A percentile compares a stretch with the other conserved stretches of the same genome.
Evolutionary conservation across 371 early-diverging fungal genomes (phyloP).

Genomic region (Rhizopus sp.): DNA sequence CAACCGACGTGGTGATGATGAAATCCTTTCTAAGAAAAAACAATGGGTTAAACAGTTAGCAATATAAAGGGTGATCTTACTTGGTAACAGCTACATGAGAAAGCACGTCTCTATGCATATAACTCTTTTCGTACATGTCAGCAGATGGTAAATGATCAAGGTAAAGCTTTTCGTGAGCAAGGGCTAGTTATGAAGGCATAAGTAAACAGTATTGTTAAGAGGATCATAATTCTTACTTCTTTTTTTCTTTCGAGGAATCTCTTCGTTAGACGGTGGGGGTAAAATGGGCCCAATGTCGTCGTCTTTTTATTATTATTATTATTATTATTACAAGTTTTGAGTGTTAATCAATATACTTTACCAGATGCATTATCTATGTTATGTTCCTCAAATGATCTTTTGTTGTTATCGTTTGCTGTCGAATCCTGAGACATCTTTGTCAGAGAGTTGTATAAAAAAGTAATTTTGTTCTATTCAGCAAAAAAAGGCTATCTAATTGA

Average conservation of each 20-base stretch:
- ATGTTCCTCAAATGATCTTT: constrained; percentile 24
- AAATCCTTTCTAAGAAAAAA: constrained; percentile 74
- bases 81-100: constrained; percentile 75
- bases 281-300: constrained; percentile 47
- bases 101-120: constrained; percentile 94
- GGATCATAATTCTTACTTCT: constrained; percentile 27
- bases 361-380: constrained; percentile 22
- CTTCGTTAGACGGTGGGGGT: constrained; percentile 32
- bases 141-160: constrained; percentile 78
- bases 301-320: constrained; percentile 7
- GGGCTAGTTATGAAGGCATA: constrained; percentile 36
- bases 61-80: constrained; percentile 32
- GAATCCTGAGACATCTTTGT: constrained; percentile 24
- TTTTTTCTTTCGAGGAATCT: constrained; percentile 41
- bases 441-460: background rate
- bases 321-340: background rate
- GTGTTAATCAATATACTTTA: background rate
- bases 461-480: background rate
- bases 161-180: constrained; percentile 77
- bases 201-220: background rate
- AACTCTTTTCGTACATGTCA: constrained; percentile 90
- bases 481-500: background rate
- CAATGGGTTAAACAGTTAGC: background rate
- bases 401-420: constrained; percentile 25
- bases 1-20: constrained; percentile 89